phyloP scores from a whole-genome alignment of 345 rosid genomes.

The Pelargonium nanum region DNA sequence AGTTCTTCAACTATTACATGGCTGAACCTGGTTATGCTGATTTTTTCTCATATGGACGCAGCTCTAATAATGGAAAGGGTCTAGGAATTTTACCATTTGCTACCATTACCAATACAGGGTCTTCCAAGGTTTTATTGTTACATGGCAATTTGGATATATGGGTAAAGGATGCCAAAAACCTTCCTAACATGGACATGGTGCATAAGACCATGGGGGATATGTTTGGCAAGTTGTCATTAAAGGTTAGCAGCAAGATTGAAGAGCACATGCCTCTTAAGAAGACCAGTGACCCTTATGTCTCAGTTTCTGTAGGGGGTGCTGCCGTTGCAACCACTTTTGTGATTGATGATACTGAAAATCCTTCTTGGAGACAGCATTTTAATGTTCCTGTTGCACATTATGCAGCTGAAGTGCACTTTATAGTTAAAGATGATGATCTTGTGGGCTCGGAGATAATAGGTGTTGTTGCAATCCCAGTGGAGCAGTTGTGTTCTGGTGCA shows the following conservation, averaged over 20 bases:
- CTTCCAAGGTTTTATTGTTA: slow-evolving; percentile 41
- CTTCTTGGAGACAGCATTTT: slow-evolving; percentile 84
- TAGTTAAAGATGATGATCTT: slow-evolving; percentile 68
- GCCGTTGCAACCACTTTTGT: slow-evolving; percentile 78
- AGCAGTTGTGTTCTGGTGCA: slow-evolving; percentile 33
- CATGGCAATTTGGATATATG: slow-evolving; percentile 83
- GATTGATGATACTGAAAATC: slow-evolving; percentile 58
- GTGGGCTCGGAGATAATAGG: slow-evolving; percentile 84
- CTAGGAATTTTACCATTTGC: slow-evolving; percentile 44
- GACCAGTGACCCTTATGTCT: slow-evolving; percentile 87
- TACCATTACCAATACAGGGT: slow-evolving; percentile 34
- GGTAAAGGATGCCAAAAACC: slow-evolving; percentile 74
- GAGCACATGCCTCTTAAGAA: slow-evolving; percentile 40
- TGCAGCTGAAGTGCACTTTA: slow-evolving; percentile 69
- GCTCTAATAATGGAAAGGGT: slow-evolving; percentile 49
- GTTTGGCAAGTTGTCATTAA: slow-evolving; percentile 36
- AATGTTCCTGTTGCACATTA: slow-evolving; percentile 68
- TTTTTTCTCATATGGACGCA: slow-evolving; percentile 48
- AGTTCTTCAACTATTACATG: slow-evolving; percentile 21
- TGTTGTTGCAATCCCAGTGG: slow-evolving; percentile 62
- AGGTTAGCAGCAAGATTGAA: slow-evolving; percentile 40
- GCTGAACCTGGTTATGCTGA: slow-evolving; percentile 31
- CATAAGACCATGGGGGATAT: slow-evolving; percentile 59
- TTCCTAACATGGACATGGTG: slow-evolving; percentile 82
- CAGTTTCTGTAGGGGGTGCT: slow-evolving; percentile 56